Evolutionary conservation across 1,284 basidiomycete genomes (phyloP).

Genomic region (Fomes fomentarius): DNA sequence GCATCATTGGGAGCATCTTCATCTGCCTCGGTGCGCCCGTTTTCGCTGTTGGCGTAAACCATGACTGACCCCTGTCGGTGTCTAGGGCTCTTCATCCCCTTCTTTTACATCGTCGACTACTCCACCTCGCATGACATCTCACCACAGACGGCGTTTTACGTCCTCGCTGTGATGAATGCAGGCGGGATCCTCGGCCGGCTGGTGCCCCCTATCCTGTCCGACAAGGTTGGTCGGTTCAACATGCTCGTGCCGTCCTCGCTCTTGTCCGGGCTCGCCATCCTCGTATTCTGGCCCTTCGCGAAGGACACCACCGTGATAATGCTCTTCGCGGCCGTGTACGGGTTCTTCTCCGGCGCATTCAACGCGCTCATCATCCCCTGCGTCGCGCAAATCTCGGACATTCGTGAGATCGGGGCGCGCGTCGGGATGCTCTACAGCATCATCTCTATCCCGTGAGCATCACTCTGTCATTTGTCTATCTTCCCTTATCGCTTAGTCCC

Average conservation of each 20-base stretch:
- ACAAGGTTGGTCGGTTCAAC: conserved; percentile 58
- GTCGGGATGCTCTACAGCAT: conserved; percentile 64
- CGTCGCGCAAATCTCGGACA: conserved; percentile 45
- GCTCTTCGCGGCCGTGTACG: conserved; percentile 59
- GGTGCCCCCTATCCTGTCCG: conserved; percentile 62
- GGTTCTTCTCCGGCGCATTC: conserved; percentile 42
- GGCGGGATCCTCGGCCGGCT: conserved; percentile 63
- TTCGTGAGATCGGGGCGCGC: conserved; percentile 57
- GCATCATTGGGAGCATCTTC: conserved; percentile 33
- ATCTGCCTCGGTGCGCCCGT: conserved; percentile 32
- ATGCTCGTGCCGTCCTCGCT: conserved; percentile 62
- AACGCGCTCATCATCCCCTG: conserved; percentile 37
- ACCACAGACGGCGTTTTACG: conserved; percentile 40
- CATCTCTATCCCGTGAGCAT: conserved; percentile 67
- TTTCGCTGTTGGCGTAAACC: background rate
- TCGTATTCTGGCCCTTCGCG: conserved; percentile 60
- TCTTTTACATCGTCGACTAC: conserved; percentile 34
- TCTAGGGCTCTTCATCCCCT: conserved; percentile 61
- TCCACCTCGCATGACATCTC: conserved; percentile 22
- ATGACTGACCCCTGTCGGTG: background rate
- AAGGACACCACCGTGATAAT: conserved; percentile 39
- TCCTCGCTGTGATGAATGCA: conserved; percentile 66
- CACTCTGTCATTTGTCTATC: background rate
- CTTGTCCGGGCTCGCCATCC: conserved; percentile 57
- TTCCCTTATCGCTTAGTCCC: background rate